phyloP scores from a whole-genome alignment of 1,284 basidiomycete genomes.

The Filobasidium uniguttulatum region DNA sequence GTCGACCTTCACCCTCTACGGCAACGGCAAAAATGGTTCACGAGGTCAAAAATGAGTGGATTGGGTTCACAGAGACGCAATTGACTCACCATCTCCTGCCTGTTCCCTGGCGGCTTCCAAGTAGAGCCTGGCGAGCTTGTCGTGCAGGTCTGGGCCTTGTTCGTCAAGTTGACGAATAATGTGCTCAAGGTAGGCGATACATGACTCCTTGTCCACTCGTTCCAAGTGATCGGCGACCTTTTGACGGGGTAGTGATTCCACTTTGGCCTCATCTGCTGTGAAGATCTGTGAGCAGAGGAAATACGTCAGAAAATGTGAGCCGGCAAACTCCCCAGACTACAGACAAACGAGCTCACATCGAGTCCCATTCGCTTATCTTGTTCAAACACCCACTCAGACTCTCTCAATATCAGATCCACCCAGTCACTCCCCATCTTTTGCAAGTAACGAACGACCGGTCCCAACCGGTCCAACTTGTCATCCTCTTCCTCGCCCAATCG shows the following conservation, averaged over 20 bases:
- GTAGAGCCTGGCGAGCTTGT: slow-evolving; percentile 76
- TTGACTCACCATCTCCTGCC: slow-evolving; percentile 42
- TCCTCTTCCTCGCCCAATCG: slow-evolving; percentile 65
- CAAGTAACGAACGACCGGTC: slow-evolving; percentile 75
- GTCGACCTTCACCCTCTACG: slow-evolving; percentile 35
- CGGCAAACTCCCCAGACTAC: too few species aligned
- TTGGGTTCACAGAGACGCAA: too few species aligned
- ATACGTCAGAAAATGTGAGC: background rate
- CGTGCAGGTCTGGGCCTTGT: slow-evolving; percentile 56
- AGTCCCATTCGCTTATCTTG: slow-evolving; percentile 58
- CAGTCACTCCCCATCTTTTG: slow-evolving; percentile 76
- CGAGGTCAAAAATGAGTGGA: background rate
- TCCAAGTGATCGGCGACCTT: slow-evolving; percentile 67
- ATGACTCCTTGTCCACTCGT: slow-evolving; percentile 50
- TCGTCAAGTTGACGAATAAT: slow-evolving; percentile 64
- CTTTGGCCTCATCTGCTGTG: slow-evolving; percentile 67
- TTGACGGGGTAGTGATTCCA: slow-evolving; percentile 60
- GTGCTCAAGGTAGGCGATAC: slow-evolving; percentile 72
- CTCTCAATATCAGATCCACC: slow-evolving; percentile 61
- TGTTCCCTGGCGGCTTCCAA: slow-evolving; percentile 47
- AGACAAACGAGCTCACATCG: slow-evolving; percentile 50
- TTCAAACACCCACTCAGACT: slow-evolving; percentile 71
- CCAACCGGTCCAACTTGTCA: slow-evolving; percentile 63
- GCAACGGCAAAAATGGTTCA: slow-evolving; percentile 23
- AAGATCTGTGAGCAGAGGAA: slow-evolving; percentile 88